Evolutionary conservation across 2,329 filamentous ascomycete genomes (phyloP), one percentile per base, ranked within the genome.

Genomic region (Talaromyces sp.): DNA sequence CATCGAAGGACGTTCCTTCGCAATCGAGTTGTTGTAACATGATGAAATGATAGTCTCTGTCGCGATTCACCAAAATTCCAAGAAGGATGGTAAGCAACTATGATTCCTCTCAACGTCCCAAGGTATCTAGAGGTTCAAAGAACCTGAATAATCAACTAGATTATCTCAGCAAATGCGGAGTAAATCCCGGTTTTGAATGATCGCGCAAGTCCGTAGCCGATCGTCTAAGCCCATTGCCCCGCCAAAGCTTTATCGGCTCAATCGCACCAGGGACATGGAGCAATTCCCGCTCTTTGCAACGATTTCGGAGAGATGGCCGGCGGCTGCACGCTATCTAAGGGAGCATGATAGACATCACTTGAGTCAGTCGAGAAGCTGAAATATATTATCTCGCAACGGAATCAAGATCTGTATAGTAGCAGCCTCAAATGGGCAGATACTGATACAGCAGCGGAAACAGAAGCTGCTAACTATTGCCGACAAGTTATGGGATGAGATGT

Each of bases 1-100:
- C 56, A 31, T 59, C 22, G 13, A 59, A 59, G 27, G 37, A 24
- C 16, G 19, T 45, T 11, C 56, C 56, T 45, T 45, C 37, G 14
- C 56, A 59, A 2, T 59, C 37, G 0, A 59, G 14, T 45, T 59
- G 56, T 59, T 43, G 56, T 22, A 59, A 13, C 56, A 59, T 59
- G 22, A 43, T 43, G 11, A 14, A 24, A 24, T 8, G 14, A 45
- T 59, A 3, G 37, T 2, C 10, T 22, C 14, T 27, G 35, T 11
- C 24, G n/a, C 16, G 10, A 9, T 24, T 37, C 9, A 37, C 11
- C 16, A 6, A 41, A 14, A 19, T 14, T 9, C 13, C 22, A 31
- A 31, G 13, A 27, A 31, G 16, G 47, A 6, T 33, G 27, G n/a
- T 14, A 5, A 14, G 33, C 9, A 33, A 11, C 2, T n/a, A 33